Evolutionary conservation across 345 rosid species (phyloP).

Genomic region (Barbarea vulgaris): DNA sequence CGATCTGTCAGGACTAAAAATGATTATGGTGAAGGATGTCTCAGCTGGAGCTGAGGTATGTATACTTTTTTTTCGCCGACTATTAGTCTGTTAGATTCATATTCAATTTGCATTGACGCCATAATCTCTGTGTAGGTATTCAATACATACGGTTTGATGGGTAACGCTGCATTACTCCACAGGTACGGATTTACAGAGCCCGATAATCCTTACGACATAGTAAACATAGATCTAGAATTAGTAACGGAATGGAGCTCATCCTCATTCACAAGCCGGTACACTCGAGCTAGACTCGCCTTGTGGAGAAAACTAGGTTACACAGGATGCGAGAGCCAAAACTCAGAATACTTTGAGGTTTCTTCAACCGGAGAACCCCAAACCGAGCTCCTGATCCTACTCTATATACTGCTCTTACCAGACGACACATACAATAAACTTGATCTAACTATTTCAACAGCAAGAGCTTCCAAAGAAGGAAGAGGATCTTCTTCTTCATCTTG

Average conservation of each 20-base stretch:
- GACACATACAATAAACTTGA: slow-evolving; percentile 53
- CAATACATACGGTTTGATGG: slow-evolving; percentile 78
- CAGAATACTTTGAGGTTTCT: slow-evolving; percentile 83
- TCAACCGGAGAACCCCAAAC: slow-evolving; percentile 71
- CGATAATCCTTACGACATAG: slow-evolving; percentile 68
- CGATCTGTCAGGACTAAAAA: slow-evolving; percentile 54
- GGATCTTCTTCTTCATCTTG: slow-evolving; percentile 30
- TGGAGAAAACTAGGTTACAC: slow-evolving; percentile 69
- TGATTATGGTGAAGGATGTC: slow-evolving; percentile 89
- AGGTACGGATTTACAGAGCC: slow-evolving; percentile 91
- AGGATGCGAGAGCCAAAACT: slow-evolving; percentile 63
- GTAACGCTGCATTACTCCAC: slow-evolving; percentile 92
- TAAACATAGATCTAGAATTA: slow-evolving; percentile 83
- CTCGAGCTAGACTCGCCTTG: slow-evolving; percentile 65
- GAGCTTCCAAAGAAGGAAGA: slow-evolving; percentile 20
- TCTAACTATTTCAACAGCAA: slow-evolving; percentile 46
- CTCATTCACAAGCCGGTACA: slow-evolving; percentile 58
- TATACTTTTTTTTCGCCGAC: neutral
- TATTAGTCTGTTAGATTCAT: neutral
- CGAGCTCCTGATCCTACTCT: slow-evolving; percentile 64
- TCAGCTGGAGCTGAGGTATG: slow-evolving; percentile 75
- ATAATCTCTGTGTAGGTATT: slow-evolving; percentile 53
- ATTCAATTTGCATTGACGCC: slow-evolving; percentile 16
- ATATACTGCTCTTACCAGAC: slow-evolving; percentile 61
- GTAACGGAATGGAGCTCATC: slow-evolving; percentile 69